Percentiles rank a stretch among this genome's conserved stretches.
Evolutionary conservation across 768 basidiomycete species (phyloP).

Genomic region (Pulveroboletus sp.): DNA sequence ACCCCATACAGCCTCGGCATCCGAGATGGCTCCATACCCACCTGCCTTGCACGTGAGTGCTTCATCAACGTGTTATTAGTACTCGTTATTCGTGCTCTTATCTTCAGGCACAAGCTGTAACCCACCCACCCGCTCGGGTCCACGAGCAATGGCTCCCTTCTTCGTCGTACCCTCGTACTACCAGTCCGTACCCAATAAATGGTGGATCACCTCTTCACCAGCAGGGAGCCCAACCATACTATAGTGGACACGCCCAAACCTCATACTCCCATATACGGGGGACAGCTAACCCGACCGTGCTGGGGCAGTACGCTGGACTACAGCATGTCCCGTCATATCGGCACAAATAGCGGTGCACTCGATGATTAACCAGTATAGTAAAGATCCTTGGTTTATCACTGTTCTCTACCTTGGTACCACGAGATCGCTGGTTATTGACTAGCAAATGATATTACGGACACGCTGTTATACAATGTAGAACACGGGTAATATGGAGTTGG

Average conservation of each 20-base stretch:
- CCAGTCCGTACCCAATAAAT: constrained; percentile 16
- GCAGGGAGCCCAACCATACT: constrained; percentile 25
- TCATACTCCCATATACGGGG: constrained; percentile 29
- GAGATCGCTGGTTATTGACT: not conserved
- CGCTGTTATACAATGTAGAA: constrained; percentile 25
- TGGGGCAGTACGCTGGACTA: constrained; percentile 24
- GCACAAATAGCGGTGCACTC: constrained; percentile 19
- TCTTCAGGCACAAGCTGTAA: constrained; percentile 9
- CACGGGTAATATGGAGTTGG: constrained; percentile 21
- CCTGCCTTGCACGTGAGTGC: constrained; percentile 22
- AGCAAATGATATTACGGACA: constrained; percentile 11
- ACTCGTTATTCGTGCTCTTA: not conserved
- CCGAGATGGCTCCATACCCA: constrained; percentile 22
- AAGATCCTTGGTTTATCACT: constrained; percentile 7
- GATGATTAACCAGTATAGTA: not conserved
- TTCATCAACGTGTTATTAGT: not conserved
- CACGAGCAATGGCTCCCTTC: constrained; percentile 25
- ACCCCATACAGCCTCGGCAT: constrained; percentile 11
- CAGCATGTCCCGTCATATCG: constrained; percentile 29
- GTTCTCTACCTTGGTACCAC: not conserved
- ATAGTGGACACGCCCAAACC: constrained; percentile 21
- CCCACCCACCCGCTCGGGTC: constrained; percentile 12
- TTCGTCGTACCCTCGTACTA: constrained; percentile 24
- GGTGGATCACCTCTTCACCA: constrained; percentile 13
- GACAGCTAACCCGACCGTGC: constrained; percentile 10